Evolutionary conservation across 257 asterid genomes (phyloP).

Genomic region (Petrea volubilis): DNA sequence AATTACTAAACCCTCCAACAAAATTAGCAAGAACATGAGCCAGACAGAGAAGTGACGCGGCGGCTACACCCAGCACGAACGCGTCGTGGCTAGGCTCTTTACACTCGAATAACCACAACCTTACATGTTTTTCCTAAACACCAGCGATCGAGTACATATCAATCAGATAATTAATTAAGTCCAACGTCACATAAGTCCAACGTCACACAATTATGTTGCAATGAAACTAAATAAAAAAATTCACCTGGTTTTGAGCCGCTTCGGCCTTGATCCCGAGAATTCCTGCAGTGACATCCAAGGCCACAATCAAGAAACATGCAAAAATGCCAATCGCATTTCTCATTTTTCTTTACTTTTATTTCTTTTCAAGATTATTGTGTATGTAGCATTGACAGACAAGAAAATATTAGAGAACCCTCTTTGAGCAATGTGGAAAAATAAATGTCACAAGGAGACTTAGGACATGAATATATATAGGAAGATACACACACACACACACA

Average conservation of each 20-base stretch:
- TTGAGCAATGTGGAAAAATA: neutral
- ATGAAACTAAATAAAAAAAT: neutral
- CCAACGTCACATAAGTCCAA: neutral
- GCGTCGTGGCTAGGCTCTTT: constrained; percentile 91
- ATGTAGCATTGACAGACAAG: neutral
- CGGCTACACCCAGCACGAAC: constrained; percentile 65
- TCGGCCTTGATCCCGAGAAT: constrained; percentile 82
- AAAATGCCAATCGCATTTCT: constrained; percentile 51
- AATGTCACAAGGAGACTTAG: constrained; percentile 6
- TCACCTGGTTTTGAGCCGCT: constrained; percentile 75
- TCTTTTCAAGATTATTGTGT: neutral
- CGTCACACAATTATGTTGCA: no score
- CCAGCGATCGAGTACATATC: neutral
- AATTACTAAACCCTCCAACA: constrained; percentile 60
- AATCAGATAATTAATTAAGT: neutral
- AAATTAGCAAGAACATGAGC: constrained; percentile 74
- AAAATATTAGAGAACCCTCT: neutral
- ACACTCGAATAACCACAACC: constrained; percentile 82
- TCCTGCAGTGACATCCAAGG: constrained; percentile 69
- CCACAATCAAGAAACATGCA: constrained; percentile 66
- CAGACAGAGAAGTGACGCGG: constrained; percentile 53
- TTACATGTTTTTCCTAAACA: constrained; percentile 66
- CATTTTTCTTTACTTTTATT: constrained; percentile 33
- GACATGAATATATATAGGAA: neutral
- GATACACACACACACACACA: no score